Percentiles rank a stretch among this genome's conserved stretches.
Conservation (phyloP, 148 eudicot species). For the Cornus kousa region DNA sequence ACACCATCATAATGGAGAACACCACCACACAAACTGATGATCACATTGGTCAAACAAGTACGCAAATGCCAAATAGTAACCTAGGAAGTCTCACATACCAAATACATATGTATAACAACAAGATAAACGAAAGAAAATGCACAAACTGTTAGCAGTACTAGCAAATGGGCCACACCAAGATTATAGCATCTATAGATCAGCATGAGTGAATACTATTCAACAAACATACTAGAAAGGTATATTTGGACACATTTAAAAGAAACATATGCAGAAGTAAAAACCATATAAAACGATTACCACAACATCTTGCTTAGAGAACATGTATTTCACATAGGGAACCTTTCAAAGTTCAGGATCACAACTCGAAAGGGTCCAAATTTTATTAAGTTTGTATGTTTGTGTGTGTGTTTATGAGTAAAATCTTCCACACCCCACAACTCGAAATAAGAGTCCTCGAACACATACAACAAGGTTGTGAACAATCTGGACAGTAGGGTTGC, state of each 20-base stretch:
- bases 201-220: not conserved
- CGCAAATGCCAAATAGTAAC: not conserved
- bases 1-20: not conserved
- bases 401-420: too few species aligned
- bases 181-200: not conserved
- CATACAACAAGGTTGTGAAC: too few species aligned
- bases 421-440: too few species aligned
- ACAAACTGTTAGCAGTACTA: too few species aligned
- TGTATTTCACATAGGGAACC: not conserved
- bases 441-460: too few species aligned
- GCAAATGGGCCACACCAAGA: not conserved
- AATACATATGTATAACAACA: too few species aligned
- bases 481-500: too few species aligned
- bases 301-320: not conserved
- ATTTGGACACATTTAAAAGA: not conserved
- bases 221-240: not conserved
- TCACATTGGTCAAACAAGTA: not conserved
- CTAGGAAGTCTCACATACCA: not conserved
- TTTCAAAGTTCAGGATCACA: not conserved
- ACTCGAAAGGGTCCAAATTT: not conserved
- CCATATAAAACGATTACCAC: not conserved
- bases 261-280: too few species aligned
- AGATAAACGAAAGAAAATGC: not conserved
- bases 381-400: too few species aligned
- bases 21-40: not conserved